Conservation (phyloP, 2,329 filamentous ascomycete species). For the Fusarium dimerum region DNA sequence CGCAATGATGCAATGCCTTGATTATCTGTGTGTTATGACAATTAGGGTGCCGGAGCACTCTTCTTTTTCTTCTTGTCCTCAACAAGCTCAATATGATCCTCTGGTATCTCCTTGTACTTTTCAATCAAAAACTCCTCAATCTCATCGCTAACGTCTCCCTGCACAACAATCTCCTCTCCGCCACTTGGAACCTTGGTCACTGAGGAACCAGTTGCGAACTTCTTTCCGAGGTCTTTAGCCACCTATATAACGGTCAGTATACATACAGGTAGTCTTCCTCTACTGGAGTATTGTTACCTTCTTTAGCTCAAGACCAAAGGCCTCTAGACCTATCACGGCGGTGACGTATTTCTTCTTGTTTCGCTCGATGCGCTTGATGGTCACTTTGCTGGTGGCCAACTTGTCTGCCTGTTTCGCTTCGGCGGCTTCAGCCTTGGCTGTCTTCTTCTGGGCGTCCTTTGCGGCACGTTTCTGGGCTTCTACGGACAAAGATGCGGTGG, state of each 20-base stretch:
- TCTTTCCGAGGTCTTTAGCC: constrained; percentile 96
- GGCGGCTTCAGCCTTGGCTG: constrained; percentile 85
- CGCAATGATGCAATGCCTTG: constrained; percentile 17
- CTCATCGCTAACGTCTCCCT: constrained; percentile 95
- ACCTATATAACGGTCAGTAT: constrained; percentile 44
- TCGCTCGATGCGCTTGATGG: constrained; percentile 95
- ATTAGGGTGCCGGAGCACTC: constrained; percentile 25
- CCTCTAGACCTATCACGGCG: constrained; percentile 85
- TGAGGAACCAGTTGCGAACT: constrained; percentile 91
- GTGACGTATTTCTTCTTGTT: constrained; percentile 99
- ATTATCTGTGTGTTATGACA: constrained; percentile 5
- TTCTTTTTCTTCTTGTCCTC: constrained; percentile 92
- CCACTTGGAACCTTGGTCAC: constrained; percentile 87
- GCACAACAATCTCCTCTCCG: constrained; percentile 95
- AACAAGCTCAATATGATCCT: constrained; percentile 91
- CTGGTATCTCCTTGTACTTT: constrained; percentile 85
- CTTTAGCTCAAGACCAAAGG: constrained; percentile 89
- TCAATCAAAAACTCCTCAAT: constrained; percentile 88
- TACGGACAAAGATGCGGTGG: constrained; percentile 81
- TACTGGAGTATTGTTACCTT: constrained; percentile 52
- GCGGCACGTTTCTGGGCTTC: constrained; percentile 92
- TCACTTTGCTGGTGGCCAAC: constrained; percentile 78
- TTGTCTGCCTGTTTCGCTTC: constrained; percentile 83
- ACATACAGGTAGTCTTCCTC: neutral
- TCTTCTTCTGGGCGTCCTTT: constrained; percentile 96